Evolutionary conservation across 345 rosid species (phyloP), one percentile per base, ranked within the genome.

Genomic region (Citrus sp.): DNA sequence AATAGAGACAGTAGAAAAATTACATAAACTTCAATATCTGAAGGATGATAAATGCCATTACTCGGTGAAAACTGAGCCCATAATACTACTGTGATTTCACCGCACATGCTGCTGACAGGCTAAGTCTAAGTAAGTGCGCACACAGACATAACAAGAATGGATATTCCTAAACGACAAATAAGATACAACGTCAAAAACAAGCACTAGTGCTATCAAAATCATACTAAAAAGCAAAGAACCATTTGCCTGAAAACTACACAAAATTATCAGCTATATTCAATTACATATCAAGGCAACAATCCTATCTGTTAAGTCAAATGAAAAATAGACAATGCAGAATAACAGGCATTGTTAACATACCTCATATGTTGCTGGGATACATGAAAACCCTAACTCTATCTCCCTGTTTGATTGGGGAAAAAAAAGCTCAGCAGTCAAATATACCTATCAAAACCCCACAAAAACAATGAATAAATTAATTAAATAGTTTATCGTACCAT

Each of bases 361-460:
- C 82, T 88, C 81, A 87, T 75, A 82, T 85, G 86, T 87, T 82
- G 77, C 85, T 85, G 22, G 90, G 91, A 38, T 88, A 83, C 87
- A 85, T 88, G 88, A 87, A 88, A 59, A 88, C 94, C 84, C 94
- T 82, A 0, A 90, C 92, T 49, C 70, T 86, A 63, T 37, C 85
- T 46, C 94, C 92, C 94, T 90, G 81, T 71, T 67, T 42, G 24
- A 35, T 22, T 28, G 30, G 30, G 30, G n/a, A 12, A 3, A 32
- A 0, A n/a, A 40, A 49, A 32, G 1, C 0, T 21, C 5, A 22
- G 51, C n/a, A 22, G 49, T 30, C 7, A 65, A 80, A 25, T 30
- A 8, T 49, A 0, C n/a, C 7, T 4, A 49, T n/a, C 56, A 49
- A 18, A 71, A 75, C 28, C 55, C 77, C 1, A 82, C 21, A 6